phyloP scores from a whole-genome alignment of 257 asterid species.

The Capsicum pubescens region DNA sequence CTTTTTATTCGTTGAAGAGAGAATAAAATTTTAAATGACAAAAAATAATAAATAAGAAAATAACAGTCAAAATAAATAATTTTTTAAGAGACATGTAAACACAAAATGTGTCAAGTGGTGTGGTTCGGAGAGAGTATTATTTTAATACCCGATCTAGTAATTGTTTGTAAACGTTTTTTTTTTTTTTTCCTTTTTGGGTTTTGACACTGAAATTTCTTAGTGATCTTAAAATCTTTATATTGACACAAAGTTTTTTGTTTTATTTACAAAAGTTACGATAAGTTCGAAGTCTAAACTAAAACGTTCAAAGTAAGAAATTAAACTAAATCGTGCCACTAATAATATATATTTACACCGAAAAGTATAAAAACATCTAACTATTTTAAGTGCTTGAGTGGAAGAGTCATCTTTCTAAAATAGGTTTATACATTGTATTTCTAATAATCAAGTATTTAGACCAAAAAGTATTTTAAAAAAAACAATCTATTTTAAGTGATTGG shows the following conservation, averaged over 20 bases:
- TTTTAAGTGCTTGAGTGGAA: slow-evolving; percentile 13
- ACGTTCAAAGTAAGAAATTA: not conserved
- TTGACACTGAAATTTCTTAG: not conserved
- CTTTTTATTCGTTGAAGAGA: too few species aligned
- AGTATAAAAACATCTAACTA: not conserved
- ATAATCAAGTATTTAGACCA: not conserved
- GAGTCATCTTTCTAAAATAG: not conserved
- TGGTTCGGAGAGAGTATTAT: not conserved
- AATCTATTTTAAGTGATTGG: slow-evolving; percentile 1
- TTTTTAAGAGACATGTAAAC: too few species aligned
- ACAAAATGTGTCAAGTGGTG: too few species aligned
- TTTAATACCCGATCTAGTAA: not conserved
- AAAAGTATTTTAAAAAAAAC: not conserved
- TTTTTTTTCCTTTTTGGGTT: not conserved
- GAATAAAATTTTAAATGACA: too few species aligned
- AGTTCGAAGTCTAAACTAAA: not conserved
- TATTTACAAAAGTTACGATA: not conserved
- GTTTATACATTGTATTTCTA: slow-evolving; percentile 24
- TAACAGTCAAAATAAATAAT: too few species aligned
- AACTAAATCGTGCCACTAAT: not conserved
- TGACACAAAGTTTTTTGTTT: not conserved
- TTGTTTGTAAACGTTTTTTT: too few species aligned
- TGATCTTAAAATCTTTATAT: not conserved
- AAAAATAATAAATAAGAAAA: too few species aligned
- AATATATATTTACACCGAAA: not conserved